Base-by-base conservation (phyloP, 176 grass and related monocot genomes). In the Carex myosuroides region DNA sequence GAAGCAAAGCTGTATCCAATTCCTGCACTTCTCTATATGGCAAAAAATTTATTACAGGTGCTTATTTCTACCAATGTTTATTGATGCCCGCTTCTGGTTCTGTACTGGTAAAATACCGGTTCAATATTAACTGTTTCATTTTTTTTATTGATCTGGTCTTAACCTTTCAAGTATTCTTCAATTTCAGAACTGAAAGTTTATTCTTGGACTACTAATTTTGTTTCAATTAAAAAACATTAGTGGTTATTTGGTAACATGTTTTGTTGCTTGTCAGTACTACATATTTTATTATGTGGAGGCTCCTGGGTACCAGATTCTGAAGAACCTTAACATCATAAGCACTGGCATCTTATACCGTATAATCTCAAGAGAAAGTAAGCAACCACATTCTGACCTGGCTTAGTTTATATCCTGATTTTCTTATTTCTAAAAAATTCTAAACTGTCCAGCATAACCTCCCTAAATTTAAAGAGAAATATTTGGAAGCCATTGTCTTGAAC, bases 311-410 rank as follows among this genome's bases (percentile, higher is more conserved):
- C 95, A 98, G 80, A 98, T 95, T 46, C 18, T 98, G 91, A 98
- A 95, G 88, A 98, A 98, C 64, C 61, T 98, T 48, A 98, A 95
- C 68, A 95, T 98, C 52, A 98, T 98, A 59, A 98, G 95, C 86
- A 98, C 95, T 5, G 95, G 95, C 29, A 72, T 98, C 59, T 86
- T 95, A 41, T 98, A 98, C 70, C 95, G 85, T 8, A 90, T 95
- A 72, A 94, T 95, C 83, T 98, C 9, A 98, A 98, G 79, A 98
- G 91, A 63, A 95, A 92, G 95, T 98, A 91, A 94, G 87, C 6
- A 56, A 8, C 16, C 13, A 85, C 44, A 60, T 83, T 61, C 84
- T 56, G 20, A 73, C 10, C 76, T 74, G 46, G 17, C 26, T 84
- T 35, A 11, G 21, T 60, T 26, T 73, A n/a, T 75, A 60, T 41